A percentile compares a stretch with the other conserved stretches of the same genome.
Conservation (phyloP, 2,329 filamentous ascomycete genomes). For the Boeremia exigua region DNA sequence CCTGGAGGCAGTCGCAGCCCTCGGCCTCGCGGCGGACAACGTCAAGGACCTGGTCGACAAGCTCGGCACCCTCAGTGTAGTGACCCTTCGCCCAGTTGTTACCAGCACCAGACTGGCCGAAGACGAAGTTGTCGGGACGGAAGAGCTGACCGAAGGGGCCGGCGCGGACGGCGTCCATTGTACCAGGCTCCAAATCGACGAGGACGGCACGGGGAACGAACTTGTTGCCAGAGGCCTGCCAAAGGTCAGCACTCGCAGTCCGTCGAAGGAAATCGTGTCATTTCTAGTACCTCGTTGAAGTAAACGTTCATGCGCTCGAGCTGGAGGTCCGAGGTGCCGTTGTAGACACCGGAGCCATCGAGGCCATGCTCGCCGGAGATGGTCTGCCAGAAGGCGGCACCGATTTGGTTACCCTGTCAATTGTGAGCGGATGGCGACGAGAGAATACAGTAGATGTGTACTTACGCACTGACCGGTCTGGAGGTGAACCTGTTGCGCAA, state of each 20-base stretch:
- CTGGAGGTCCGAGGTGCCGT: constrained; percentile 97
- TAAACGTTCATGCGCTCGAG: constrained; percentile 99
- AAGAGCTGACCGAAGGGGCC: constrained; percentile 99
- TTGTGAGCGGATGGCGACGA: constrained; percentile 34
- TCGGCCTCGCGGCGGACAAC: constrained; percentile 99
- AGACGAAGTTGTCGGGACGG: constrained; percentile 99
- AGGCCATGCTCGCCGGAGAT: constrained; percentile 82
- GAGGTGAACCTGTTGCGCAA: constrained; percentile 83
- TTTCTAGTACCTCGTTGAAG: constrained; percentile 81
- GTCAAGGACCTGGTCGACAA: constrained; percentile 97
- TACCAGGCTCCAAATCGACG: constrained; percentile 98
- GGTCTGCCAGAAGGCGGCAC: constrained; percentile 95
- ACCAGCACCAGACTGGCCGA: constrained; percentile 98
- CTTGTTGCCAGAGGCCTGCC: constrained; percentile 92
- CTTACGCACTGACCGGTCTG: constrained; percentile 99
- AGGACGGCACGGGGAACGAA: constrained; percentile 99
- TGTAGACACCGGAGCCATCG: constrained; percentile 97
- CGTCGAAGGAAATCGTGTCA: constrained; percentile 14
- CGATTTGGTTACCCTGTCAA: constrained; percentile 97
- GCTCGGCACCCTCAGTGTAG: constrained; percentile 99
- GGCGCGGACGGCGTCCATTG: constrained; percentile 98
- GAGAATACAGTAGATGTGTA: constrained; percentile 33
- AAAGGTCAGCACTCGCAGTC: constrained; percentile 29
- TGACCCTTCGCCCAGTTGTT: constrained; percentile 99
- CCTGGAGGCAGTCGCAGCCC: constrained; percentile 98